Base-by-base conservation (phyloP, 75 land plant genomes). In the Cryptomeria japonica region DNA sequence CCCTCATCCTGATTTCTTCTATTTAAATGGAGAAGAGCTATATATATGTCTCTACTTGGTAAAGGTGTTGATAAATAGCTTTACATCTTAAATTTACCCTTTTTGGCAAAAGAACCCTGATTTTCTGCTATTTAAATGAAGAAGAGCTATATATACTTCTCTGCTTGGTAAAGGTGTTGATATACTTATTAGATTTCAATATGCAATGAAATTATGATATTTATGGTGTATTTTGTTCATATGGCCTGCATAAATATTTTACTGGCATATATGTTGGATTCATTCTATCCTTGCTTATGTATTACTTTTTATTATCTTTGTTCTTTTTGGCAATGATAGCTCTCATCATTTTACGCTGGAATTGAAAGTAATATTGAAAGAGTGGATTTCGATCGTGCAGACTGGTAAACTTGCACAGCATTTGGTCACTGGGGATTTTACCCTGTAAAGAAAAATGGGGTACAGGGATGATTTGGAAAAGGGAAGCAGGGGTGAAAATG, bases 401-500 rank as follows among this genome's bases (percentile, higher is more conserved):
- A 31, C 28, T 3, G 34, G 34, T 72, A 31, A 72, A 31, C 12
- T 72, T 72, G 8, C 10, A 72, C 13, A n/a, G 31, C 31, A 7
- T n/a, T 72, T n/a, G 76, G 76, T 72, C 34, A n/a, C 34, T 72
- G 76, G 36, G 13, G 76, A 72, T n/a, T 58, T 72, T 28, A 72
- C 76, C 31, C 13, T 72, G 28, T 31, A 25, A 41, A 38, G n/a
- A 42, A 16, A 2, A 41, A 84, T 84, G 85, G 85, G 56, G 12
- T 55, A 84, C 58, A 84, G 10, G 4, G 85, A 84, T 36, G 85
- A 84, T 84, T 84, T 84, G 85, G 85, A 84, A 46, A 84, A 47
- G 64, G 85, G 85, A 32, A 31, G 53, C 85, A 16, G 61, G 61
- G 85, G 25, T 53, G 85, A 14, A 32, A 80, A 28, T 25, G n/a